Percentiles rank a stretch among this genome's conserved stretches.
Evolutionary conservation across 345 rosid species (phyloP).

Genomic region (Abelmoschus esculentus): DNA sequence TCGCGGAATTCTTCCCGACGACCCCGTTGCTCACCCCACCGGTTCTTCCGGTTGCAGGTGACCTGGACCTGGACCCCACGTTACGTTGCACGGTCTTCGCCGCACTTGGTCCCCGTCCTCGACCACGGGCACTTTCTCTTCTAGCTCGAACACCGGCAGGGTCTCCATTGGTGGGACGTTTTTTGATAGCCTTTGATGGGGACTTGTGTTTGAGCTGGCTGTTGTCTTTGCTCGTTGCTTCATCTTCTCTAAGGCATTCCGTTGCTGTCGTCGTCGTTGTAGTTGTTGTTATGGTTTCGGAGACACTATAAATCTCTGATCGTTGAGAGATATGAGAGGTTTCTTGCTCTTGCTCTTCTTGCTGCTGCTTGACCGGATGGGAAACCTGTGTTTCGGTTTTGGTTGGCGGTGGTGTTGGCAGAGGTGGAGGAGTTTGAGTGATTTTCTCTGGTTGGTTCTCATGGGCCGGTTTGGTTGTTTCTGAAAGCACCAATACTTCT

Average conservation of each 20-base stretch:
- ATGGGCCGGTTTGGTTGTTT: slow-evolving; percentile 27
- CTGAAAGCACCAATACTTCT: slow-evolving; percentile 54
- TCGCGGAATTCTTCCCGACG: slow-evolving; percentile 30
- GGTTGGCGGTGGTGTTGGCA: not conserved
- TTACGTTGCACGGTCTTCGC: slow-evolving; percentile 22
- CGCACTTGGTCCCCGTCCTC: slow-evolving; percentile 22
- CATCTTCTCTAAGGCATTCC: slow-evolving; percentile 38
- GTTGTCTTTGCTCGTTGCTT: slow-evolving; percentile 41
- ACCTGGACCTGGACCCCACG: slow-evolving; percentile 34
- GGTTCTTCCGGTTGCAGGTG: slow-evolving; percentile 26
- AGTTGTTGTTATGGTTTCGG: slow-evolving; percentile 36
- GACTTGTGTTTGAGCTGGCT: slow-evolving; percentile 23
- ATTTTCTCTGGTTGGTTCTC: not conserved
- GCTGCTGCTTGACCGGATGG: slow-evolving; percentile 8
- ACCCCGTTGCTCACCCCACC: slow-evolving; percentile 16
- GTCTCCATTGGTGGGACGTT: slow-evolving; percentile 28
- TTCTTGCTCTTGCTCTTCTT: slow-evolving; percentile 23
- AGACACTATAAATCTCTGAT: slow-evolving; percentile 51
- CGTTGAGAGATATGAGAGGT: slow-evolving; percentile 36
- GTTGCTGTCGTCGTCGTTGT: slow-evolving; percentile 37
- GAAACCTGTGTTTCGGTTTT: slow-evolving; percentile 15
- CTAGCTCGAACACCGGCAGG: slow-evolving; percentile 14
- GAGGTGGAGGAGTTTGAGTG: slow-evolving; percentile 6
- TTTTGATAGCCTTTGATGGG: slow-evolving; percentile 35
- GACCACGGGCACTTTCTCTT: slow-evolving; percentile 19